Evolutionary conservation across 768 basidiomycete species (phyloP), one percentile per base, ranked within the genome.

Genomic region (Hygrocybe punicea): DNA sequence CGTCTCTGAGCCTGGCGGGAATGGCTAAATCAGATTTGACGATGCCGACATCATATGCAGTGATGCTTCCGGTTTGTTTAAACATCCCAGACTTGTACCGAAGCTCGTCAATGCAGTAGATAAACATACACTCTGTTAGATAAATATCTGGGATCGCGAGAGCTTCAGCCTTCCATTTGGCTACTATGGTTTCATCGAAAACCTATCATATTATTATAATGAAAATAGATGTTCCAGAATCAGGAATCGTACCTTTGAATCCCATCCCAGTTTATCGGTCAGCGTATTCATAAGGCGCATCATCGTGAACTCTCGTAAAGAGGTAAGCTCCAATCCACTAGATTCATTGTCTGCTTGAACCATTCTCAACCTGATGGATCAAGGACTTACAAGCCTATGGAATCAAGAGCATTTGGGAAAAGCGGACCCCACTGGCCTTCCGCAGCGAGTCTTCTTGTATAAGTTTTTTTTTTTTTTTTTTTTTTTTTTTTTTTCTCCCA

Each of bases 181-280:
- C 49, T 1, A 56, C 47, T 39, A 71, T 67, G 14, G 59, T 57
- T 5, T 63, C 45, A 35, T 70, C 59, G 14, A 65, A 57, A 7
- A 71, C 56, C 67, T 69, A n/a, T n/a, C n/a, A n/a, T n/a, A n/a
- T n/a, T n/a, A n/a, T n/a, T n/a, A n/a, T n/a, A n/a, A n/a, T n/a
- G n/a, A n/a, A n/a, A n/a, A n/a, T n/a, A n/a, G n/a, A n/a, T 36
- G 10, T 24, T 35, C 24, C 42, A 46, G 6, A 16, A 4, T 48
- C 14, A 6, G 25, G 8, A 7, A 1, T 11, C 21, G 25, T 59
- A 69, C 74, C 60, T 76, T 73, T 33, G 52, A 51, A 40, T 70
- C 49, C 74, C 73, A 74, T 7, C 70, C 65, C 0, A 61, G 52
- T 58, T 76, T 73, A 46, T 76, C 72, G 0, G 73, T 73, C 10